phyloP scores from a whole-genome alignment of 1,284 basidiomycete genomes.

The Trametes versicolor region DNA sequence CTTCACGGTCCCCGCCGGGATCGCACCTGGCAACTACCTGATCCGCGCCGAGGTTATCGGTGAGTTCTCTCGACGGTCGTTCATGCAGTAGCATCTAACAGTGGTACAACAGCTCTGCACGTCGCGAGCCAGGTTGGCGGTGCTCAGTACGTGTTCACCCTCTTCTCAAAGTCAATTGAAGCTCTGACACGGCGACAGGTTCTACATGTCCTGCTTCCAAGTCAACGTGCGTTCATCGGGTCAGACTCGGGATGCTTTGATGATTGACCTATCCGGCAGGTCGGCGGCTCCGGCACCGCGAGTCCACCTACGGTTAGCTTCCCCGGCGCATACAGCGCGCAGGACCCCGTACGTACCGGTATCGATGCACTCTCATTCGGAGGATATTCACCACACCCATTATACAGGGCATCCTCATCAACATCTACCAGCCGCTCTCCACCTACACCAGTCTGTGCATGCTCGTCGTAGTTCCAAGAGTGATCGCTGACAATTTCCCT shows the following conservation, averaged over 20 bases:
- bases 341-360: conserved; percentile 49
- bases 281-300: conserved; percentile 50
- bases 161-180: background rate
- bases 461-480: conserved; percentile 4
- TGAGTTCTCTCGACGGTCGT: conserved; percentile 32
- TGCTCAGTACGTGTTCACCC: conserved; percentile 49
- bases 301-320: conserved; percentile 55
- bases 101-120: conserved; percentile 51
- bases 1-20: conserved; percentile 56
- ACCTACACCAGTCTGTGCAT: conserved; percentile 47
- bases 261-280: conserved; percentile 5
- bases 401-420: conserved; percentile 47
- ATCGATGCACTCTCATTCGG: background rate
- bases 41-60: conserved; percentile 63
- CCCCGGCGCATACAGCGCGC: conserved; percentile 56
- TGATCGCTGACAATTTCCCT: conserved; percentile 10
- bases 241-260: background rate
- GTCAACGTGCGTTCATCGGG: conserved; percentile 47
- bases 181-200: conserved; percentile 37
- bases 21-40: conserved; percentile 61
- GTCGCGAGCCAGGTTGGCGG: conserved; percentile 54
- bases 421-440: conserved; percentile 50
- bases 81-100: background rate
- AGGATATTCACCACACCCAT: background rate
- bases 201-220: conserved; percentile 64